Evolutionary conservation across 495 filamentous ascomycete genomes (phyloP).

Genomic region (Rhypophila decipiens): DNA sequence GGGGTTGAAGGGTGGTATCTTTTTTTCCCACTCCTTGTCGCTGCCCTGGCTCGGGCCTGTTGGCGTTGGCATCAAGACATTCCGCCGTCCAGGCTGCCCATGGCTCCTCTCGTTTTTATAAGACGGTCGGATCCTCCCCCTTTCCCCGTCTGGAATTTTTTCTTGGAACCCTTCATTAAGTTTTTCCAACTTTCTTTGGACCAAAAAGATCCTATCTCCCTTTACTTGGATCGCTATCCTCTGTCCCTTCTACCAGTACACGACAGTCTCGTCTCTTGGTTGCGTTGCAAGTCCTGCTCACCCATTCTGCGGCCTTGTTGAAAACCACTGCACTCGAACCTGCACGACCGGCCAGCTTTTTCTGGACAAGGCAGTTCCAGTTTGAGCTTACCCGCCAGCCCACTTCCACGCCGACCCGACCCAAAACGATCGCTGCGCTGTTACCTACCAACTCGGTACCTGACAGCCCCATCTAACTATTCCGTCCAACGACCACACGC

Average conservation of each 20-base stretch:
- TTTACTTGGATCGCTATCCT: conserved; percentile 8
- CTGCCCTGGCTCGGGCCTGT: no score
- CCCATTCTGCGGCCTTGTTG: conserved; percentile 1
- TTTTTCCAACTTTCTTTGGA: conserved; percentile 14
- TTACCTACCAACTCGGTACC: conserved; percentile 2
- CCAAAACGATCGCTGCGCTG: background rate
- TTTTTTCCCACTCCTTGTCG: conserved; percentile 10
- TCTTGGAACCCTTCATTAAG: conserved; percentile 23
- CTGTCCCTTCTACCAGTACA: no score
- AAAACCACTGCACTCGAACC: conserved; percentile 12
- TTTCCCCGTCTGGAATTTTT: conserved; percentile 18
- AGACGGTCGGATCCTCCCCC: conserved; percentile 17
- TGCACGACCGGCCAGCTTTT: conserved; percentile 2
- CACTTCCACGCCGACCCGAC: background rate
- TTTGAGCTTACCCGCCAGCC: no score
- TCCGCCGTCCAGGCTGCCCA: conserved; percentile 16
- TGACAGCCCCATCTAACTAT: conserved; percentile 1
- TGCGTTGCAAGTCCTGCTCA: background rate
- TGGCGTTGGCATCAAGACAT: conserved; percentile 7
- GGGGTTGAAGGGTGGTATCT: conserved; percentile 15
- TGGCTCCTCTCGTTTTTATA: conserved; percentile 27
- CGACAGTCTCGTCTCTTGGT: no score
- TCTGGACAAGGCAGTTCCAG: background rate
- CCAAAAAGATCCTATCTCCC: conserved; percentile 5
- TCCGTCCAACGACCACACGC: background rate